These are phyloP conservation scores for Pichia sp. DNA, from an alignment of 1,139 yeast genomes.

Conservation along the genomic window DNA sequence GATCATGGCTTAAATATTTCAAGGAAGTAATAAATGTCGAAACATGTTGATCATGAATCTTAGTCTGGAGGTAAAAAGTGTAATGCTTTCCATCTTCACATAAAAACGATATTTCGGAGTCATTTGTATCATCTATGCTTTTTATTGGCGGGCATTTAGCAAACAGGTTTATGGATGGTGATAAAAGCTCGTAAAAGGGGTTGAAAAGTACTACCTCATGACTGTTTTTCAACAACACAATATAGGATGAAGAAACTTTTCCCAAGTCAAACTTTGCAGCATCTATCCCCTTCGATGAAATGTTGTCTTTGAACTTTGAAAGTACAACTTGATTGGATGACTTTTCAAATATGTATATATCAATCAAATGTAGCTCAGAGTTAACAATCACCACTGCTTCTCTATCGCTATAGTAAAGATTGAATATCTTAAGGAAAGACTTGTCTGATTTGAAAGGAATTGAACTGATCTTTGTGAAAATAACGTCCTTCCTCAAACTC, in stretches of 20 bases:
- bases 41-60: conserved; percentile 46
- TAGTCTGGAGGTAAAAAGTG: conserved; percentile 38
- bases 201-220: conserved; percentile 46
- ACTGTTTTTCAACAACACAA: conserved; percentile 32
- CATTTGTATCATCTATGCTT: conserved; percentile 18
- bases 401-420: conserved; percentile 46
- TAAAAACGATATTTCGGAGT: conserved; percentile 22
- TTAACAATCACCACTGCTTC: conserved; percentile 56
- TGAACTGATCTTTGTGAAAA: conserved; percentile 56
- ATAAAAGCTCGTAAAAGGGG: conserved; percentile 58
- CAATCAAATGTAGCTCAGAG: conserved; percentile 35
- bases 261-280: conserved; percentile 40
- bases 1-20: conserved; percentile 53
- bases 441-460: conserved; percentile 33
- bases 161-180: conserved; percentile 38
- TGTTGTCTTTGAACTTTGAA: conserved; percentile 37
- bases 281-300: conserved; percentile 39
- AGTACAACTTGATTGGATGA: conserved; percentile 32
- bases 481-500: conserved; percentile 57
- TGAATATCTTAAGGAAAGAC: conserved; percentile 40
- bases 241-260: conserved; percentile 36
- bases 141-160: conserved; percentile 19
- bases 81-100: conserved; percentile 30
- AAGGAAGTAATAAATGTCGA: conserved; percentile 45
- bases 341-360: conserved; percentile 47